phyloP scores from a whole-genome alignment of 306 rosid genomes.

The Fragaria vesca region DNA sequence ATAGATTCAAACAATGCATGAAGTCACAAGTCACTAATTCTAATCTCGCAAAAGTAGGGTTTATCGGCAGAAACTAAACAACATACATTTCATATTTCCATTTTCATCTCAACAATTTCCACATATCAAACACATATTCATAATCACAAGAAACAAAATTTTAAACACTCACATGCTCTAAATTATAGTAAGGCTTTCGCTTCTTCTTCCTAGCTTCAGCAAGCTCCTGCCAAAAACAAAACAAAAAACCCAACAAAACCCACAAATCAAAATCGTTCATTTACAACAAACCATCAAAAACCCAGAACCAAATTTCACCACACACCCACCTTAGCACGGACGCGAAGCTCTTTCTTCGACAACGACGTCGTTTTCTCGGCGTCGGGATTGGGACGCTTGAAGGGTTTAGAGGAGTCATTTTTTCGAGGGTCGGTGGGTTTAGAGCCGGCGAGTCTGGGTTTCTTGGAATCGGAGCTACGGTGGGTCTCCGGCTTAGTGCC shows the following conservation, averaged over 20 bases:
- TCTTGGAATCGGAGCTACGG: slow-evolving; percentile 39
- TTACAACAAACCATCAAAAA: neutral
- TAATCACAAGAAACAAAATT: neutral
- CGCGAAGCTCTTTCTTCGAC: slow-evolving; percentile 67
- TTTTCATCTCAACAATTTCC: neutral
- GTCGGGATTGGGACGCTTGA: slow-evolving; percentile 24
- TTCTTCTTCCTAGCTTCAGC: slow-evolving; percentile 85
- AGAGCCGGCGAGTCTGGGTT: slow-evolving; percentile 39
- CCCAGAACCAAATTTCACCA: neutral
- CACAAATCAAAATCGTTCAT: slow-evolving; percentile 7
- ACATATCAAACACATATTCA: neutral
- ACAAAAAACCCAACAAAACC: slow-evolving; percentile 7
- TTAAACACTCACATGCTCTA: slow-evolving; percentile 62
- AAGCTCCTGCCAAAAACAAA: slow-evolving; percentile 58
- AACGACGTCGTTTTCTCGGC: slow-evolving; percentile 37
- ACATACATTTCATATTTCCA: neutral
- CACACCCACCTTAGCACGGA: slow-evolving; percentile 60
- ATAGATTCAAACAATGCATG: neutral
- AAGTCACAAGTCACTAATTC: neutral
- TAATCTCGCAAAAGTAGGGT: too few relatives aligned
- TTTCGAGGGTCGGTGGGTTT: slow-evolving; percentile 23
- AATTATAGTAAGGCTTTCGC: slow-evolving; percentile 69
- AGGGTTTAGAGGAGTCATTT: slow-evolving; percentile 34
- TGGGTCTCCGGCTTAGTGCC: slow-evolving; percentile 31
- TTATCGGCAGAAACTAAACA: neutral